phyloP scores from a whole-genome alignment of 768 basidiomycete genomes.

The Macrolepiota fuliginosa region DNA sequence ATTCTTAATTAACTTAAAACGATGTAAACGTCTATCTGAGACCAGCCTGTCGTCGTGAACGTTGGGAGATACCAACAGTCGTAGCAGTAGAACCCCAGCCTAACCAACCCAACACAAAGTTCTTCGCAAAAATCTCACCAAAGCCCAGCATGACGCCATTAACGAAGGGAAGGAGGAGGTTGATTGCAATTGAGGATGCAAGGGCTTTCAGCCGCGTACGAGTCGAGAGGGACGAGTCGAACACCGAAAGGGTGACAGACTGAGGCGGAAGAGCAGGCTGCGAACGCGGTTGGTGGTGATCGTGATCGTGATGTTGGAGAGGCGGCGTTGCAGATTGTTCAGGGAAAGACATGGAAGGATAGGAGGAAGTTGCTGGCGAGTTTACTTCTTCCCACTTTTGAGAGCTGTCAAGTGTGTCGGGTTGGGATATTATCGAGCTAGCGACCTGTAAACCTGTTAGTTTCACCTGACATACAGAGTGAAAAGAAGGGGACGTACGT shows the following conservation, averaged over 20 bases:
- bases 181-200: constrained; percentile 76
- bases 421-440: constrained; percentile 26
- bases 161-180: constrained; percentile 82
- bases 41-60: background rate
- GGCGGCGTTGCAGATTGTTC: constrained; percentile 56
- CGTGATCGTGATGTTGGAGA: constrained; percentile 24
- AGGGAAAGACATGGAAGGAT: constrained; percentile 78
- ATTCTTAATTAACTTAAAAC: constrained; percentile 2
- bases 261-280: constrained; percentile 23
- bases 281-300: background rate
- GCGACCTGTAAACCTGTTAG: background rate
- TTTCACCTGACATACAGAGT: background rate
- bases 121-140: constrained; percentile 88
- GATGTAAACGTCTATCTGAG: background rate
- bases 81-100: constrained; percentile 46
- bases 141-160: constrained; percentile 98
- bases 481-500: background rate
- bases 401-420: constrained; percentile 39
- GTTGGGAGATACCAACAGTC: constrained; percentile 25
- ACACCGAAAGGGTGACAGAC: constrained; percentile 67
- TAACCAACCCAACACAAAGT: constrained; percentile 58
- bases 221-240: constrained; percentile 63
- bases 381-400: constrained; percentile 78
- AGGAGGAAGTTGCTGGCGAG: constrained; percentile 59
- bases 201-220: constrained; percentile 69